A percentile compares a stretch with the other conserved stretches of the same genome.
These are phyloP conservation scores for Metarhizium rileyi DNA, from an alignment of 2,329 filamentous ascomycete species.

Conservation along the genomic window DNA sequence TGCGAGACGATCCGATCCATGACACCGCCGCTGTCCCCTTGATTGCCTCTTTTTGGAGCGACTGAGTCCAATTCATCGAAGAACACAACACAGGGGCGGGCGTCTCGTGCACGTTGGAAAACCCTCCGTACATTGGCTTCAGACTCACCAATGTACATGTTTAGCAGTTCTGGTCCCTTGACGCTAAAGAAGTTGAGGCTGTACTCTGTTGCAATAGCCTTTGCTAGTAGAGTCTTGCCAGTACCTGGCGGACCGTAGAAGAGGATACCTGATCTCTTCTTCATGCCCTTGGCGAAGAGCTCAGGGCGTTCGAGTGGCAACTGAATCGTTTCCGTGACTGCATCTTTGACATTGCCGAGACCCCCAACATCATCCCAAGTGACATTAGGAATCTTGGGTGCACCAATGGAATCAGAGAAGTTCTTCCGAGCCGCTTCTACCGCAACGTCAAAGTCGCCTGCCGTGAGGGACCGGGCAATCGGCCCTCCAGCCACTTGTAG, in stretches of 20 bases:
- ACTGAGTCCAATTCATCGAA: slow-evolving; percentile 92
- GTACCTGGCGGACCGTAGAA: slow-evolving; percentile 90
- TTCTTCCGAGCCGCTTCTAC: slow-evolving; percentile 95
- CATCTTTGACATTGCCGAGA: slow-evolving; percentile 86
- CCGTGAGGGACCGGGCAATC: slow-evolving; percentile 66
- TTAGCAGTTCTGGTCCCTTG: slow-evolving; percentile 82
- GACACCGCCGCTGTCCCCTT: slow-evolving; percentile 92
- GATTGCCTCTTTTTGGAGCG: slow-evolving; percentile 91
- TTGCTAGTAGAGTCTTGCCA: slow-evolving; percentile 85
- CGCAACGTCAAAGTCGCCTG: slow-evolving; percentile 79
- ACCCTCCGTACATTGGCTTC: slow-evolving; percentile 86
- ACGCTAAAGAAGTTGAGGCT: slow-evolving; percentile 92
- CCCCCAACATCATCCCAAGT: slow-evolving; percentile 95
- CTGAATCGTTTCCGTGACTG: slow-evolving; percentile 94
- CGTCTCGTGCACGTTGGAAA: slow-evolving; percentile 79
- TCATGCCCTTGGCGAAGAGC: slow-evolving; percentile 93
- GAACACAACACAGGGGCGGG: slow-evolving; percentile 81
- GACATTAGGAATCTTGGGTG: slow-evolving; percentile 95
- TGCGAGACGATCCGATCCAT: slow-evolving; percentile 98
- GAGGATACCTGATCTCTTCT: slow-evolving; percentile 87
- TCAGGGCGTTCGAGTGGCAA: slow-evolving; percentile 85
- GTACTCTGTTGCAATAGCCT: slow-evolving; percentile 89
- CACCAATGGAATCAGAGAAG: slow-evolving; percentile 93
- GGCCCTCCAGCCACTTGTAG: slow-evolving; percentile 82
- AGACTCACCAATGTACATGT: slow-evolving; percentile 94